Evolutionary conservation across 164 flowering plant genomes (phyloP).

Genomic region (Vitis cinerea): DNA sequence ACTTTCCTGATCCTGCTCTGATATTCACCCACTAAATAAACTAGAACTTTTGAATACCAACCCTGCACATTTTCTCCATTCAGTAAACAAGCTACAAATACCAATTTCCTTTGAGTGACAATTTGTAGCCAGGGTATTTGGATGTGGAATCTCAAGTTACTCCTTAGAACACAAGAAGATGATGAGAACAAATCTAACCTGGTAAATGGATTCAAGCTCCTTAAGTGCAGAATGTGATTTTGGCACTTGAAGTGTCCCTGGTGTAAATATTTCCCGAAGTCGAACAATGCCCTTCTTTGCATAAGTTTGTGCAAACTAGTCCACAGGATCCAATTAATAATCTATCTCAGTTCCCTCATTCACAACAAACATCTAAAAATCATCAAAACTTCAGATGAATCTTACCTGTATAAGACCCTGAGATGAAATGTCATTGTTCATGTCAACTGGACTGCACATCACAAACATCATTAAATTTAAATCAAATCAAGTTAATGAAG

Average conservation of each 20-base stretch:
- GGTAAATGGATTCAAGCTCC: constrained; percentile 95
- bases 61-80: too few relatives aligned
- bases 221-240: constrained; percentile 58
- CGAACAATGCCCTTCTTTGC: constrained; percentile 68
- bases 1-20: too few relatives aligned
- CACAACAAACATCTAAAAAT: neutral
- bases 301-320: constrained; percentile 82
- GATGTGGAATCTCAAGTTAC: neutral
- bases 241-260: constrained; percentile 79
- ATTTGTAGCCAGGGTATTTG: too few relatives aligned
- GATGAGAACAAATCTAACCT: constrained; percentile 44
- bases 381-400: neutral
- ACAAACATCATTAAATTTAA: constrained; percentile 2
- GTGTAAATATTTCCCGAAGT: constrained; percentile 90
- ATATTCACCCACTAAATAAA: too few relatives aligned
- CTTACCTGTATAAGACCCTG: constrained; percentile 90
- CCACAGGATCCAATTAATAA: constrained; percentile 7
- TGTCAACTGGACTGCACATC: constrained; percentile 83
- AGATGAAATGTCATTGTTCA: constrained; percentile 77
- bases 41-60: too few relatives aligned
- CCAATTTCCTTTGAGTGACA: neutral
- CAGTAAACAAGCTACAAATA: neutral
- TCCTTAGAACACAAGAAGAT: neutral
- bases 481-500: neutral
- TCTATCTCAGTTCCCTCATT: constrained; percentile 7